Evolutionary conservation across 257 asterid species (phyloP), one percentile per base, ranked within the genome.

Genomic region (Solanum tacnaense): DNA sequence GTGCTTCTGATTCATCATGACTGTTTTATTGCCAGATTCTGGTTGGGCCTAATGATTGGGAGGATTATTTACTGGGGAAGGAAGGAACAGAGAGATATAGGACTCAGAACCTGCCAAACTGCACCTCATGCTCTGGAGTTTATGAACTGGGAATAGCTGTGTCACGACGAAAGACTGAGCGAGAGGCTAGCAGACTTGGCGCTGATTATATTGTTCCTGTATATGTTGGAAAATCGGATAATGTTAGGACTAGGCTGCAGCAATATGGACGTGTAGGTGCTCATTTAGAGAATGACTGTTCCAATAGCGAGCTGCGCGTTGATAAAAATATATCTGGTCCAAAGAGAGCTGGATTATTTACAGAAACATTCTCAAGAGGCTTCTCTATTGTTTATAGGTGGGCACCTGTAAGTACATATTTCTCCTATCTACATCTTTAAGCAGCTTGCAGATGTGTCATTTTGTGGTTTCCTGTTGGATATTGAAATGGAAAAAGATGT

Each of bases 181-280:
- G 90, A 89, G 91, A 87, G 36, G 32, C 92, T 31, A 91, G 93
- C 71, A 94, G 90, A 88, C 89, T 93, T 56, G 95, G 93, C 31
- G 90, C 96, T 13, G 88, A 89, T 88, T 91, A 88, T 85, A 91
- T 95, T 34, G 87, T 93, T 88, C 95, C 96, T 86, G 98, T 95
- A 86, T 97, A 97, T 93, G 93, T 97, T 36, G 99, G 99, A 85
- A 96, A 96, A 90, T 93, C 99, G 70, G 98, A 94, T 88, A 97
- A 94, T 89, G 96, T 96, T 85, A 92, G 99, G 89, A 95, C 85
- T 86, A 92, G 99, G 87, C 88, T 97, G 49, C 99, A 96, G 92
- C 97, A 90, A 78, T 97, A 97, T 89, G 99, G 99, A 67, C 99
- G 99, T 46, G 98, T 94, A 46, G 99, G 99, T n/a, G 88, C 94